phyloP scores from a whole-genome alignment of 352 stramenopile genomes.

The Phytophthora tubulina region DNA sequence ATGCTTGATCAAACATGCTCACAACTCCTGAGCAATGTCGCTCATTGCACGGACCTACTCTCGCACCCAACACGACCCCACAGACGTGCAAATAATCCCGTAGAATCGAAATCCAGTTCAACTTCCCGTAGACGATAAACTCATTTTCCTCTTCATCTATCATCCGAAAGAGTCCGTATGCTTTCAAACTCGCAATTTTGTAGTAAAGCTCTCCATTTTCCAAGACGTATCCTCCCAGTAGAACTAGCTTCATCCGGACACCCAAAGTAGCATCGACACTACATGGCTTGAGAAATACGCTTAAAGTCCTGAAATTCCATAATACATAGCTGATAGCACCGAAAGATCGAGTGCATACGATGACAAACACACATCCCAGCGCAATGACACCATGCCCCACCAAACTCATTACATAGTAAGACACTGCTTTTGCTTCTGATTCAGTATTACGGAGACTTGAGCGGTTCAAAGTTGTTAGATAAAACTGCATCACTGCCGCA shows the following conservation, averaged over 20 bases:
- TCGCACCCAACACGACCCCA: conserved; percentile 5
- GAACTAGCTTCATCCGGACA: conserved; percentile 15
- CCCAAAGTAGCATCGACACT: conserved; percentile 29
- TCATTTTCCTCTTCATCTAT: conserved; percentile 19
- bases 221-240: conserved; percentile 25
- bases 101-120: conserved; percentile 24
- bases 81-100: conserved; percentile 18
- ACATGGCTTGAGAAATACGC: conserved; percentile 18
- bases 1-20: conserved; percentile 8
- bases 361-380: conserved; percentile 24
- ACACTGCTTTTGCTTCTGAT: conserved; percentile 3
- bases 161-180: conserved; percentile 34
- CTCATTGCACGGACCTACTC: conserved; percentile 13
- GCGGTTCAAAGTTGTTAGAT: conserved; percentile 12
- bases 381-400: conserved; percentile 27
- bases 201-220: conserved; percentile 26
- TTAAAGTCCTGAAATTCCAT: conserved; percentile 17
- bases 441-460: conserved; percentile 10
- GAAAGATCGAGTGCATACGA: conserved; percentile 19
- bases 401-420: conserved; percentile 37
- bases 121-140: conserved; percentile 24
- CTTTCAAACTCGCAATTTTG: conserved; percentile 17
- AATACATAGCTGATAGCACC: conserved; percentile 18
- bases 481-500: conserved; percentile 14
- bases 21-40: conserved; percentile 3